These are phyloP conservation scores for Beauveria caledonica DNA, from an alignment of 2,329 filamentous ascomycete species.

Conservation along the genomic window DNA sequence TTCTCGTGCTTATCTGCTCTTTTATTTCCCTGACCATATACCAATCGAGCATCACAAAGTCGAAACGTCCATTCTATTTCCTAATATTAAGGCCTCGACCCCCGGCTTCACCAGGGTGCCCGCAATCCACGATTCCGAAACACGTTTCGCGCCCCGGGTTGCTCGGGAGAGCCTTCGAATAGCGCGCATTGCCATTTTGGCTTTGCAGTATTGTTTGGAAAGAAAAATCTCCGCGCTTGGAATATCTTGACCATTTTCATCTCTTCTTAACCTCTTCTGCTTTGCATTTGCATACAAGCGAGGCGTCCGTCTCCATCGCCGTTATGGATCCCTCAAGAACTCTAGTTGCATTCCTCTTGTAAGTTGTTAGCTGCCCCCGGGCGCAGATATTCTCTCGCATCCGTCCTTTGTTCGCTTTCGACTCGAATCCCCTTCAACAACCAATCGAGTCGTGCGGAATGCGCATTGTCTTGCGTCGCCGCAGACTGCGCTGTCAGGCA, in stretches of 20 bases:
- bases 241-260: not conserved
- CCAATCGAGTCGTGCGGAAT: slow-evolving; percentile 1
- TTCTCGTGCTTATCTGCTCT: not conserved
- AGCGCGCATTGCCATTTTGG: not conserved
- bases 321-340: slow-evolving; percentile 54
- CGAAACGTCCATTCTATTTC: not conserved
- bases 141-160: not conserved
- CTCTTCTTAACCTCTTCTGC: not conserved
- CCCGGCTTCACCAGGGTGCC: not conserved
- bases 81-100: not conserved
- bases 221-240: not conserved
- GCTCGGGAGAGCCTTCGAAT: not conserved
- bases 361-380: slow-evolving; percentile 30
- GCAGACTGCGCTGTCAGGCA: not conserved
- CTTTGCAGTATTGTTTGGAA: not conserved
- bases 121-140: slow-evolving; percentile 5
- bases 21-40: not conserved
- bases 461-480: slow-evolving; percentile 8
- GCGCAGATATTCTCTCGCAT: slow-evolving; percentile 18
- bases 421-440: not conserved
- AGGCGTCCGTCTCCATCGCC: slow-evolving; percentile 4
- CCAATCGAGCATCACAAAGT: not conserved
- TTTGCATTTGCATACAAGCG: not conserved
- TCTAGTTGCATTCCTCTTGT: slow-evolving; percentile 62
- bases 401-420: slow-evolving; percentile 16